Evolutionary conservation across 805 yeast genomes (phyloP), one percentile per base, ranked within the genome.

Genomic region (Komagataella kurtzmanii): DNA sequence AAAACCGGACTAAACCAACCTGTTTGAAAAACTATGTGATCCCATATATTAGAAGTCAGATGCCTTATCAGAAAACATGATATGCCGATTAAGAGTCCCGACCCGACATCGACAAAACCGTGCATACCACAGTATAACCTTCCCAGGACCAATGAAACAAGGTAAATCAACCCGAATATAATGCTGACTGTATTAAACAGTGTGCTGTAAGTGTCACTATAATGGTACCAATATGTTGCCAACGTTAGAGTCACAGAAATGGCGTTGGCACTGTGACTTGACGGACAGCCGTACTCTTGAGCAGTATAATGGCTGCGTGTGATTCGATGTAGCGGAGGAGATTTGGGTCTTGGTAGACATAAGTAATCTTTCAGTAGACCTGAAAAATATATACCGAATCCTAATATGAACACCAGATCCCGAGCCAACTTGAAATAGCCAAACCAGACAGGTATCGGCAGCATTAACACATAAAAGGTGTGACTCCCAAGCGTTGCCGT

Each of bases 91-190:
- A 76, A 0, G 0, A 78, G 67, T 5, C 99, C 99, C 17, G 77
- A 62, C 0, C 68, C 50, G 2, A 93, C 72, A 63, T 93, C 99
- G 19, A 85, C 66, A 54, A 86, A 76, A 2, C 99, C 98, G 67
- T 93, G 99, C 99, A 91, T 91, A 3, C 99, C 99, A 64, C 96
- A 89, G 68, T 93, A 91, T 7, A 91, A 61, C 52, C 99, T 73
- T 17, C 99, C 99, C 54, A 80, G 63, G 1, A 86, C 76, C 54
- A 93, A 70, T 6, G 89, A 79, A 44, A 73, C 54, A 59, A 80
- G 81, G 63, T 89, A 89, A 19, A 77, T 49, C 17, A 58, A 52
- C 23, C 73, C 56, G 5, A 61, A 46, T 3, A 61, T 49, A 4
- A 60, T 48, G 51, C 21, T 53, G 45, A 23, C 58, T 14, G 18